Percentiles rank a stretch among this genome's conserved stretches.
Evolutionary conservation across 768 basidiomycete genomes (phyloP).

Genomic region (Mycena olivaceomarginata): DNA sequence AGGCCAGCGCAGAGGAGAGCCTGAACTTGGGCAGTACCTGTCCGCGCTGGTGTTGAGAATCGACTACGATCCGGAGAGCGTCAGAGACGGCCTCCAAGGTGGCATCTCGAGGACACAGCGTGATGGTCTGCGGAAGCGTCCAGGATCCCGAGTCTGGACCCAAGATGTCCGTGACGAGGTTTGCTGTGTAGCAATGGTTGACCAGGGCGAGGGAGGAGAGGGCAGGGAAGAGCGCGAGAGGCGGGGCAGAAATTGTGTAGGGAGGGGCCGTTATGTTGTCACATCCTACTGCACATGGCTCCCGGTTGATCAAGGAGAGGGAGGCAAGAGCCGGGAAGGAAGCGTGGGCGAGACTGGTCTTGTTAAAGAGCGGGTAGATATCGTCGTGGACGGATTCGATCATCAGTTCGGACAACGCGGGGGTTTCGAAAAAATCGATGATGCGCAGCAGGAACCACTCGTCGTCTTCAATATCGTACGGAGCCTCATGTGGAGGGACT

Average conservation of each 20-base stretch:
- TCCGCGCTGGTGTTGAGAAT: background rate
- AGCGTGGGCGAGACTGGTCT: too few relatives aligned
- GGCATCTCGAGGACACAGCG: background rate
- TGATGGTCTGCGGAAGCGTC: background rate
- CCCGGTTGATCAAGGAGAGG: too few relatives aligned
- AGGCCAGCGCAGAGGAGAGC: background rate
- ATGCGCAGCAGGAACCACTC: too few relatives aligned
- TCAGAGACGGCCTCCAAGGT: background rate
- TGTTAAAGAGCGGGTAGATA: too few relatives aligned
- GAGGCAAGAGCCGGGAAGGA: too few relatives aligned
- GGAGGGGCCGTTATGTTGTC: background rate
- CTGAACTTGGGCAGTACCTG: background rate
- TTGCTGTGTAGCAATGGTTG: constrained; percentile 8
- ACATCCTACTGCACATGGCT: too few relatives aligned
- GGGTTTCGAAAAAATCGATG: too few relatives aligned
- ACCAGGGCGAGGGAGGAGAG: constrained; percentile 10
- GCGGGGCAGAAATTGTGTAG: background rate
- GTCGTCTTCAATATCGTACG: too few relatives aligned
- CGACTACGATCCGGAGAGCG: background rate
- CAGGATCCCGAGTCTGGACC: background rate
- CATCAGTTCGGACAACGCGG: too few relatives aligned
- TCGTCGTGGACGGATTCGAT: too few relatives aligned
- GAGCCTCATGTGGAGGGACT: too few relatives aligned
- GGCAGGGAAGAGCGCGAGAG: background rate
- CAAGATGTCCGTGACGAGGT: background rate